Conservation (phyloP, 2,329 filamentous ascomycete species). For the Exophiala sp. region DNA sequence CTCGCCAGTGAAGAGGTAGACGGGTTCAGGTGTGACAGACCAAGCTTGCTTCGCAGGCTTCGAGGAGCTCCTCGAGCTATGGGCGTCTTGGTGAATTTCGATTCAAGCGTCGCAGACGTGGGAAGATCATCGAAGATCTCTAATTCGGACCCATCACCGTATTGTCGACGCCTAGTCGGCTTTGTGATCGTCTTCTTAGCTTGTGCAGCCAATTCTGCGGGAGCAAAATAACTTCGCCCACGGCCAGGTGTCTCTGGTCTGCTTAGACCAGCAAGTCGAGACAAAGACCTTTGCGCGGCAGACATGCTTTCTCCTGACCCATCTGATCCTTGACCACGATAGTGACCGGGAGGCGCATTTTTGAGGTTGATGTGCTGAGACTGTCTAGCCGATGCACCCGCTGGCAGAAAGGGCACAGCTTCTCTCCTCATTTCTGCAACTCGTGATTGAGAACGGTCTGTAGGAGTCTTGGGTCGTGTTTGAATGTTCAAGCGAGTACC, state of each 20-base stretch:
- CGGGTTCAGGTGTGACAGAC: slow-evolving; percentile 37
- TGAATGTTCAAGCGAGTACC: slow-evolving; percentile 32
- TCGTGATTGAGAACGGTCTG: slow-evolving; percentile 51
- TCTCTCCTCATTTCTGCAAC: slow-evolving; percentile 51
- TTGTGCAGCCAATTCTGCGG: slow-evolving; percentile 51
- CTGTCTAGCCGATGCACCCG: slow-evolving; percentile 68
- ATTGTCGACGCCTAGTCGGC: slow-evolving; percentile 67
- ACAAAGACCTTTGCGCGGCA: slow-evolving; percentile 40
- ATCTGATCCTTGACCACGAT: slow-evolving; percentile 81
- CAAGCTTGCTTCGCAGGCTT: slow-evolving; percentile 52
- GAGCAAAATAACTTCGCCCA: slow-evolving; percentile 45
- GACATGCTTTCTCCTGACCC: slow-evolving; percentile 51
- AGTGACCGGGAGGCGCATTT: slow-evolving; percentile 59
- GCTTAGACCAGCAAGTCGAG: slow-evolving; percentile 39
- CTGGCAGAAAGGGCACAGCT: slow-evolving; percentile 72
- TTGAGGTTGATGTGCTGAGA: slow-evolving; percentile 77
- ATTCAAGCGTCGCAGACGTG: slow-evolving; percentile 78
- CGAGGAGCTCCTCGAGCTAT: slow-evolving; percentile 65
- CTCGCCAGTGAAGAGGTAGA: slow-evolving; percentile 28
- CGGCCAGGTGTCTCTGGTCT: slow-evolving; percentile 50
- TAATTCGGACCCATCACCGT: slow-evolving; percentile 88
- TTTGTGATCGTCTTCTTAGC: slow-evolving; percentile 70
- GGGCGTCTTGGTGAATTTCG: slow-evolving; percentile 77
- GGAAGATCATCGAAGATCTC: slow-evolving; percentile 93
- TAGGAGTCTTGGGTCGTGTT: slow-evolving; percentile 64